Base-by-base conservation (phyloP, 2,329 filamentous ascomycete genomes). In the Calonectria multiphialidica region DNA sequence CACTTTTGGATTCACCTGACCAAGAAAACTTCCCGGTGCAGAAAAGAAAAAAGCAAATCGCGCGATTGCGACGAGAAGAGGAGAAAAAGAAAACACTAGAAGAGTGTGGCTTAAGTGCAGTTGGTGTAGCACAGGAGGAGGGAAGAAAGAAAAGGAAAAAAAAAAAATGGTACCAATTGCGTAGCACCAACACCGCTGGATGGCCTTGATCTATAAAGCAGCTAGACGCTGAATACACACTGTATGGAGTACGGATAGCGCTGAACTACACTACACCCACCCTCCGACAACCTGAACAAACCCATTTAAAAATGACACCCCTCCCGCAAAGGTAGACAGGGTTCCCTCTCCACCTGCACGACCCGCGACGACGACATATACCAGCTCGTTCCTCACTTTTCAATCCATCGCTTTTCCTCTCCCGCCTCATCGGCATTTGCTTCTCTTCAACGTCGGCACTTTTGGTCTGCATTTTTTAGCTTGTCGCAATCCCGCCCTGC, bases 311-410 rank as follows among this genome's bases (percentile, higher is more conserved):
- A 59, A 59, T 59, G 53, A 59, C 53, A 21, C 53, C 53, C 53
- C 53, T 59, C 53, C 53, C 53, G 53, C 53, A 59, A 59, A 59
- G 21, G 53, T 37, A 59, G 53, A n/a, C 53, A 59, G 53, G 53
- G 35, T 59, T 59, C 53, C 53, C 40, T 59, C 53, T 59, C 53
- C 53, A 59, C 53, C 53, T 59, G 53, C 33, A 30, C 33, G 53
- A 40, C 53, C 53, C 53, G 53, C 53, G 53, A 59, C 53, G 35
- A 59, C 53, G 53, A 59, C 53, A 59, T 59, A 59, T 59, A 59
- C 53, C 53, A 59, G 53, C 53, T 59, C 21, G 53, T 59, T 59
- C 53, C 33, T 59, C 53, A 59, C 53, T 40, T 59, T 59, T 59
- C 53, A 59, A 59, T 59, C 53, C 35, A 59, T 40, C 53, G 30